Base-by-base conservation (phyloP, 140 eudicot genomes). In the Oenanthe javanica region DNA sequence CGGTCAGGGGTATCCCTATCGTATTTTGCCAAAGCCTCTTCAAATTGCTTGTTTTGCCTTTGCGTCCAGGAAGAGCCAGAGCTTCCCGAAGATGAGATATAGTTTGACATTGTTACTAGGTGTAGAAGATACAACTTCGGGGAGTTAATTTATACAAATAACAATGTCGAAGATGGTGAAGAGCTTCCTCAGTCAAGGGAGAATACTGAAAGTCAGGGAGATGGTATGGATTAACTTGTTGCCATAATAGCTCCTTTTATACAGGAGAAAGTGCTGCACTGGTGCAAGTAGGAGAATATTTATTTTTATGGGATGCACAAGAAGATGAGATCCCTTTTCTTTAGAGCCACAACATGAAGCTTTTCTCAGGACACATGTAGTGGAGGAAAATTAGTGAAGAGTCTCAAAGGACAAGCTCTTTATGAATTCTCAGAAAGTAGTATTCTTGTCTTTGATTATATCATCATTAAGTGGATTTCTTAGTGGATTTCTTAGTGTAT, bases 201-300 rank as follows among this genome's bases (percentile, higher is more conserved):
- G 46, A 36, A 63, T 2, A 63, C 71, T 21, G 40, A 14, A 6
- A 51, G 16, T 51, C 6, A 14, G 57, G 38, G 16, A 69, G 79
- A 69, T 69, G 77, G 80, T 63, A 79, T 74, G 81, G 63, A 46
- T 21, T 5, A 55, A 48, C 78, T 38, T 25, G 47, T 69, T 63
- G 63, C 50, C 66, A 77, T 10, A n/a, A 64, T 27, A 54, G 86
- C 82, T 83, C 86, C 83, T 79, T 83, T 72, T 73, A 79, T 25
- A 63, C 71, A 64, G 73, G 81, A 67, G 38, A 63, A 51, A n/a
- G 23, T 66, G 70, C 77, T 69, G 79, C 54, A 55, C 63, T 71
- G 79, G 77, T 59, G 83, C 86, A 83, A 86, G 86, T 86, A 83
- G 89, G 76, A 42, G 84, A 83, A 74, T 59, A 73, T 69, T 66